These are phyloP conservation scores for Coemansia sp. DNA, from an alignment of 192 early-diverging fungal genomes.

Conservation along the genomic window DNA sequence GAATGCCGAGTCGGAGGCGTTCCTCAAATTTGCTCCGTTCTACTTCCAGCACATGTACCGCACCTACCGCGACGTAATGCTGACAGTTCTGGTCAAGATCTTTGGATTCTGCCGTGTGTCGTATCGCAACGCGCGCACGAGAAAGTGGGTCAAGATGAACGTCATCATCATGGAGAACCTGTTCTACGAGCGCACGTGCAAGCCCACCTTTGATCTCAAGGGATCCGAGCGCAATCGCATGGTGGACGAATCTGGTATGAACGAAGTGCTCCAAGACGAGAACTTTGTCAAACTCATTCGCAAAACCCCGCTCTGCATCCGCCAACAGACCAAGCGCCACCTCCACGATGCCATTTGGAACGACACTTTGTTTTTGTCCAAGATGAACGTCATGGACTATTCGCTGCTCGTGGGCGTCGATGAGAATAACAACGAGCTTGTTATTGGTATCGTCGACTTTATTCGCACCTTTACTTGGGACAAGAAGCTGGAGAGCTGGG, in stretches of 20 bases:
- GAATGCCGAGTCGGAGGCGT: slow-evolving; percentile 79
- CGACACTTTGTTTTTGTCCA: slow-evolving; percentile 92
- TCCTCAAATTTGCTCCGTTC: slow-evolving; percentile 83
- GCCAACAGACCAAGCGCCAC: slow-evolving; percentile 85
- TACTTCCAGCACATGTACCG: slow-evolving; percentile 80
- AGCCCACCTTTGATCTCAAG: slow-evolving; percentile 86
- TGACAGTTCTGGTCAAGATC: slow-evolving; percentile 83
- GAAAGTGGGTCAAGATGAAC: slow-evolving; percentile 84
- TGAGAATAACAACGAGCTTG: slow-evolving; percentile 77
- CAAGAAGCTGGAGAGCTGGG: slow-evolving; percentile 97
- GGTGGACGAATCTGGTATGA: slow-evolving; percentile 82
- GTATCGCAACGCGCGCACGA: slow-evolving; percentile 78
- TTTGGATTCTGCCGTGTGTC: slow-evolving; percentile 92
- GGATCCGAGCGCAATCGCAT: slow-evolving; percentile 93
- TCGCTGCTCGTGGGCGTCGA: slow-evolving; percentile 94
- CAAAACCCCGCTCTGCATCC: slow-evolving; percentile 86
- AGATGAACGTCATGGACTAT: slow-evolving; percentile 97
- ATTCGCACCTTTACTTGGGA: slow-evolving; percentile 99
- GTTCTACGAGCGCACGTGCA: slow-evolving; percentile 77
- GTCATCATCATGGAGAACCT: slow-evolving; percentile 96
- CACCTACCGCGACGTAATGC: slow-evolving; percentile 54
- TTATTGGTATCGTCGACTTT: slow-evolving; percentile 99
- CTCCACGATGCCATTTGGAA: slow-evolving; percentile 84
- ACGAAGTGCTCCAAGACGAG: slow-evolving; percentile 90
- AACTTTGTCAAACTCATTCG: slow-evolving; percentile 78